Conservation (phyloP, 208 protist species). For the Strigomonas oncopelti region DNA sequence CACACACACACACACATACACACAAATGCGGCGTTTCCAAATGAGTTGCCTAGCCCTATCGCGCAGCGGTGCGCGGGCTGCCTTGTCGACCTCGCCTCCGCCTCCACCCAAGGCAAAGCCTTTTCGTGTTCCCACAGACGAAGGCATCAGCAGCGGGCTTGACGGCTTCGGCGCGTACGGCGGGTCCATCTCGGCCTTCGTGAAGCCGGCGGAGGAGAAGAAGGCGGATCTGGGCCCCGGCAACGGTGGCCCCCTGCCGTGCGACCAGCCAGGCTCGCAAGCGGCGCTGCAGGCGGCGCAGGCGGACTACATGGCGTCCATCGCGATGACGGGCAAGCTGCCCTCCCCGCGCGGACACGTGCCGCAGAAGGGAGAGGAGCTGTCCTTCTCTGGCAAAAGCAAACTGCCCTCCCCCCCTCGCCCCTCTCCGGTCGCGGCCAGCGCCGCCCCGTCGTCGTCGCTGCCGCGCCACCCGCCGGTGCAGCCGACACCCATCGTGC, state of each 20-base stretch:
- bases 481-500: neutral
- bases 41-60: neutral
- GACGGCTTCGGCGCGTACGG: slow-evolving; percentile 68
- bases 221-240: slow-evolving; percentile 12
- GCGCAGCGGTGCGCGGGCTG: neutral
- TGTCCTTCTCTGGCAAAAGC: neutral
- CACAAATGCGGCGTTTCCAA: neutral
- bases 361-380: neutral
- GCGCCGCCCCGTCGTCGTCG: neutral
- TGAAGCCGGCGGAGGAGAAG: slow-evolving; percentile 54
- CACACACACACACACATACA: neutral
- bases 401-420: no score
- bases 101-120: slow-evolving; percentile 4
- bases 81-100: neutral
- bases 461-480: neutral
- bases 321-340: slow-evolving; percentile 60
- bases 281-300: slow-evolving; percentile 45
- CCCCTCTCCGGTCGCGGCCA: neutral
- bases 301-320: slow-evolving; percentile 52
- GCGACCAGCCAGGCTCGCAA: slow-evolving; percentile 38
- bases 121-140: slow-evolving; percentile 35
- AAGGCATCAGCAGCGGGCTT: slow-evolving; percentile 58
- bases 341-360: slow-evolving; percentile 29
- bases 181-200: slow-evolving; percentile 80
- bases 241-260: slow-evolving; percentile 41